phyloP scores from a whole-genome alignment of 257 asterid genomes.

The Capsicum baccatum region DNA sequence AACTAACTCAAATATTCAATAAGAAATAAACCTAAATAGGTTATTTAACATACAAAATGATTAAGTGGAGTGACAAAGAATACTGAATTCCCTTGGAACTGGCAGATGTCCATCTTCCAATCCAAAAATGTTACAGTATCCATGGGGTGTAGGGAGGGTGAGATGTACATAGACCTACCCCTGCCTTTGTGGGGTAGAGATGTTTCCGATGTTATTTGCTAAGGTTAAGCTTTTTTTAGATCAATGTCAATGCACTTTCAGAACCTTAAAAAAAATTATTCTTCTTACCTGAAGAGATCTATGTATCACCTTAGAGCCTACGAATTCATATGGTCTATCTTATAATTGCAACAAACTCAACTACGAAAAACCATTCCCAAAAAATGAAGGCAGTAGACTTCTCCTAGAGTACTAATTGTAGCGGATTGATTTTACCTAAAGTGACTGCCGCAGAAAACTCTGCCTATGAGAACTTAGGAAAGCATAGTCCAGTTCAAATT shows the following conservation, averaged over 20 bases:
- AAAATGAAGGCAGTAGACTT: not conserved
- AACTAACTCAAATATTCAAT: constrained; percentile 7
- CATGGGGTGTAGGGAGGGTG: not conserved
- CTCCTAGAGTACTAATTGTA: not conserved
- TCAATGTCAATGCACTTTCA: not conserved
- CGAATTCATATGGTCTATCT: not conserved
- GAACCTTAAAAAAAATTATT: not conserved
- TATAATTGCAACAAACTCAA: not conserved
- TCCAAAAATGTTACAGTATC: not conserved
- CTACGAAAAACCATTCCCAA: not conserved
- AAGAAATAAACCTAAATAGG: not conserved
- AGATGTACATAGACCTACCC: too few relatives aligned
- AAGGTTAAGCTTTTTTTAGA: not conserved
- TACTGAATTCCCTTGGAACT: not conserved
- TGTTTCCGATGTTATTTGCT: not conserved
- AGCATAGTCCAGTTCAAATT: not conserved
- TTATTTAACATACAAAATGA: not conserved
- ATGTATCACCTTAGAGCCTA: not conserved
- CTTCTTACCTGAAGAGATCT: not conserved
- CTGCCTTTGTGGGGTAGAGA: too few relatives aligned
- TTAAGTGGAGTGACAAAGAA: not conserved
- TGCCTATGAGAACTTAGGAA: not conserved
- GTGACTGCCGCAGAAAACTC: not conserved
- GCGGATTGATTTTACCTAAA: not conserved
- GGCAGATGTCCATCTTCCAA: not conserved